Percentiles rank a stretch among this genome's conserved stretches.
Evolutionary conservation across 2,329 filamentous ascomycete genomes (phyloP).

Genomic region (Penicillium nordicum): DNA sequence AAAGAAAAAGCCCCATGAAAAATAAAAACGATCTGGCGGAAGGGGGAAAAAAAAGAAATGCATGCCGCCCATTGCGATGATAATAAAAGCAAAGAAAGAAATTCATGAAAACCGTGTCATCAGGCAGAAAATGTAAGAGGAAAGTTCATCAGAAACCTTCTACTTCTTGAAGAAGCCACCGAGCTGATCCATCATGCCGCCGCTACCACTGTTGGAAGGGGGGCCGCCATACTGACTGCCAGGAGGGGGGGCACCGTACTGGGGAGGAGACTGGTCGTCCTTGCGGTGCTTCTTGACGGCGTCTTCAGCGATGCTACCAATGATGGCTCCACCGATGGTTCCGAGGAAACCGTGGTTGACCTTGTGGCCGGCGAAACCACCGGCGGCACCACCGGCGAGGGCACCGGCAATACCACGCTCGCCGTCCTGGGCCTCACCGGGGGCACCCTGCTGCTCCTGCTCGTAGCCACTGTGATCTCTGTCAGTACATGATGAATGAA

Average conservation of each 20-base stretch:
- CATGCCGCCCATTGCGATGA: constrained; percentile 14
- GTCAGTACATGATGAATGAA: constrained; percentile 10
- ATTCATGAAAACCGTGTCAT: constrained; percentile 23
- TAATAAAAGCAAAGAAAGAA: constrained; percentile 14
- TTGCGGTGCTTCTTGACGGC: constrained; percentile 43
- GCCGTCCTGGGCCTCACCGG: constrained; percentile 41
- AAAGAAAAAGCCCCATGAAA: constrained; percentile 2
- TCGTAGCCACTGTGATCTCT: constrained; percentile 22
- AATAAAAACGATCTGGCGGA: constrained; percentile 11
- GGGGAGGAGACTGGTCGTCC: constrained; percentile 29
- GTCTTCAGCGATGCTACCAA: constrained; percentile 47
- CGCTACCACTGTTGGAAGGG: constrained; percentile 18
- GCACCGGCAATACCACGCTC: constrained; percentile 49
- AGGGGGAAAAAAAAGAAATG: constrained; percentile 8
- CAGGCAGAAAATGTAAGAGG: constrained; percentile 9
- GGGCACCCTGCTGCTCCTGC: constrained; percentile 28
- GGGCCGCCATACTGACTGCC: constrained; percentile 24
- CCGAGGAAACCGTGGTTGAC: constrained; percentile 49
- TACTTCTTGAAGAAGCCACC: constrained; percentile 41
- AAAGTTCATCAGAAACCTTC: constrained; percentile 7
- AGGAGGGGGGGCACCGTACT: constrained; percentile 6
- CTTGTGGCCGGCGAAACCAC: constrained; percentile 47
- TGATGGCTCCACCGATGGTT: constrained; percentile 47
- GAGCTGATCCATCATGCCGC: constrained; percentile 33
- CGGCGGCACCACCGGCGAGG: constrained; percentile 46